These are phyloP conservation scores for Ambrosiella beaveri DNA, from an alignment of 2,329 filamentous ascomycete species.

Conservation along the genomic window DNA sequence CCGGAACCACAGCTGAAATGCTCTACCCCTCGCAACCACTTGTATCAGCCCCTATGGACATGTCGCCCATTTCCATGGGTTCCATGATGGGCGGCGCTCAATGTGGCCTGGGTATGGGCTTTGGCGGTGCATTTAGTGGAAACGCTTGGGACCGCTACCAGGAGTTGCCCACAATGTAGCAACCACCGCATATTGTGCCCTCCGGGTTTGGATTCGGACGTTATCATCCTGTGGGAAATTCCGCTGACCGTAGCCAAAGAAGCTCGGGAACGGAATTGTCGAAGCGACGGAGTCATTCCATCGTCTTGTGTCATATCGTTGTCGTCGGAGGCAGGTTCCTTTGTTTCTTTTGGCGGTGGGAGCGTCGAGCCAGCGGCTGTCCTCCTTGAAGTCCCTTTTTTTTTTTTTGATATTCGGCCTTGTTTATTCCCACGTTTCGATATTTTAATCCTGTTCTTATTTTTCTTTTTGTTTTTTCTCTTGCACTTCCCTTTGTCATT, in stretches of 20 bases:
- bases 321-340: too few species aligned
- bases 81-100: constrained; percentile 67
- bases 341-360: not conserved
- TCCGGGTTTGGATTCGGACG: constrained; percentile 22
- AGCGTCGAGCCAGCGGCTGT: not conserved
- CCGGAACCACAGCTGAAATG: constrained; percentile 40
- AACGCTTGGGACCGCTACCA: constrained; percentile 58
- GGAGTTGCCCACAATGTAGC: constrained; percentile 75
- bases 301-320: too few species aligned
- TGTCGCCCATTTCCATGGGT: constrained; percentile 50
- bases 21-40: constrained; percentile 70
- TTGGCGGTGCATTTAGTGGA: constrained; percentile 25
- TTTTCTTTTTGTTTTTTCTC: not conserved
- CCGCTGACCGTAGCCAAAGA: constrained; percentile 13
- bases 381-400: constrained; percentile 2
- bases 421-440: not conserved
- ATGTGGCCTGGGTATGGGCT: constrained; percentile 45
- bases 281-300: too few species aligned
- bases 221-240: constrained; percentile 29
- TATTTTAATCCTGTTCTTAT: not conserved
- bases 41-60: constrained; percentile 54
- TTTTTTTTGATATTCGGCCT: not conserved
- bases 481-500: not conserved
- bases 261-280: too few species aligned
- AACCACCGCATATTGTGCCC: constrained; percentile 27